Conservation (phyloP, 2,329 filamentous ascomycete species). For the Botrytis elliptica region DNA sequence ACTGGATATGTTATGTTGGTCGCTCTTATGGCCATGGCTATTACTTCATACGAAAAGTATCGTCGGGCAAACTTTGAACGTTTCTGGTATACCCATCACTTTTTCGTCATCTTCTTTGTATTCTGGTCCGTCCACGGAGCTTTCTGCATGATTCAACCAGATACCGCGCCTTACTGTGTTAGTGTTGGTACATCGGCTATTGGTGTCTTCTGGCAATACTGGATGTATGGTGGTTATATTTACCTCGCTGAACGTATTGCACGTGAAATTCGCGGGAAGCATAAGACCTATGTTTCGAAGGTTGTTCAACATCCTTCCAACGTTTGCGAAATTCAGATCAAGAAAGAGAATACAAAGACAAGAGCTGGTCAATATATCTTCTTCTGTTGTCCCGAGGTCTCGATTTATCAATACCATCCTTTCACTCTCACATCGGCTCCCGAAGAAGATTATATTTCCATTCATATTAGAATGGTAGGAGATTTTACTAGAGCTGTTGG, state of each 20-base stretch:
- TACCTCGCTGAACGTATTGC: slow-evolving; percentile 79
- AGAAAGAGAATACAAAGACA: slow-evolving; percentile 83
- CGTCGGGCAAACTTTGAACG: slow-evolving; percentile 81
- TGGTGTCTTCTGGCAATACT: slow-evolving; percentile 87
- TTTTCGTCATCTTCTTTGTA: slow-evolving; percentile 84
- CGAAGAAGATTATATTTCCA: slow-evolving; percentile 86
- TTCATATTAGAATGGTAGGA: slow-evolving; percentile 80
- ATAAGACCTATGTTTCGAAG: slow-evolving; percentile 85
- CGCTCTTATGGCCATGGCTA: slow-evolving; percentile 73
- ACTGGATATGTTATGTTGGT: slow-evolving; percentile 82
- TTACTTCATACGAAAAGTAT: slow-evolving; percentile 75
- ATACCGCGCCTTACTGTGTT: slow-evolving; percentile 75
- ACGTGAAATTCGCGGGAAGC: slow-evolving; percentile 73
- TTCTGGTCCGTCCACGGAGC: slow-evolving; percentile 90
- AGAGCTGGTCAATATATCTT: slow-evolving; percentile 85
- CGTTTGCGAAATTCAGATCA: slow-evolving; percentile 88
- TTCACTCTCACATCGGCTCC: slow-evolving; percentile 85
- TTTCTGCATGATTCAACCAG: slow-evolving; percentile 88
- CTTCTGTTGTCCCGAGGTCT: slow-evolving; percentile 81
- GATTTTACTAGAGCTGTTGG: slow-evolving; percentile 75
- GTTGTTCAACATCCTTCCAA: slow-evolving; percentile 88
- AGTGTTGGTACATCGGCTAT: slow-evolving; percentile 63
- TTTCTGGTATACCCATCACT: slow-evolving; percentile 88
- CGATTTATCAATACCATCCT: slow-evolving; percentile 84
- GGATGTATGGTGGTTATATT: slow-evolving; percentile 78